phyloP scores from a whole-genome alignment of 2,329 filamentous ascomycete species.

The Xylariales sp. region DNA sequence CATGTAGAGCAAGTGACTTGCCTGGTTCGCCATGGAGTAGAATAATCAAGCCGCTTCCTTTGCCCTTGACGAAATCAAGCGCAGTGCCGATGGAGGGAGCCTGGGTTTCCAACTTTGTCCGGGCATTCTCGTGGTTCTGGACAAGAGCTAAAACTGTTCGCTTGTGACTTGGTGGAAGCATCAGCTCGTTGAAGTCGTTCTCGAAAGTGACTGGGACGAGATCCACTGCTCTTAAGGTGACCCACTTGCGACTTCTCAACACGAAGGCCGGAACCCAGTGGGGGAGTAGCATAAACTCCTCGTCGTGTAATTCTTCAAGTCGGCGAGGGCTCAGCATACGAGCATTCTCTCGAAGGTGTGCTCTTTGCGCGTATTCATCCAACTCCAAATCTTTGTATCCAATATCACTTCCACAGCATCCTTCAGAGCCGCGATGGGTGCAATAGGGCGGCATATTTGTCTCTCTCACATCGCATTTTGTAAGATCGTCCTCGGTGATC shows the following conservation, averaged over 20 bases:
- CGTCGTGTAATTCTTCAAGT: background rate
- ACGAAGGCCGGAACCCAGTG: background rate
- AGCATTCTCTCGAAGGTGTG: background rate
- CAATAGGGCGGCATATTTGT: background rate
- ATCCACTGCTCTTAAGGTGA: background rate
- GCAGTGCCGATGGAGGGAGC: constrained; percentile 7
- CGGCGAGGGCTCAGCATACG: background rate
- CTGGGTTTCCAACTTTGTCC: constrained; percentile 4
- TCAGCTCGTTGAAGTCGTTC: constrained; percentile 19
- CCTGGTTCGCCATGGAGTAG: background rate
- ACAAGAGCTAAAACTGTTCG: constrained; percentile 23
- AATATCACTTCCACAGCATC: background rate
- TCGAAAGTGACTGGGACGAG: no score
- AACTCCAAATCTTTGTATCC: background rate
- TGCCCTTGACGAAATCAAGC: constrained; percentile 24
- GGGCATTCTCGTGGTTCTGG: constrained; percentile 15
- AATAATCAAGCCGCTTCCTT: constrained; percentile 14
- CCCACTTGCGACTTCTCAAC: background rate
- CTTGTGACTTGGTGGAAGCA: constrained; percentile 21
- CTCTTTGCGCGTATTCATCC: background rate
- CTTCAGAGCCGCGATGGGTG: background rate
- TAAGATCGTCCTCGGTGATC: background rate
- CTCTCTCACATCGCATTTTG: background rate
- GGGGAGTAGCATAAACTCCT: background rate
- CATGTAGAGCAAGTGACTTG: constrained; percentile 16